phyloP scores from a whole-genome alignment of 805 yeast genomes.

The Wickerhamomyces silvicola region DNA sequence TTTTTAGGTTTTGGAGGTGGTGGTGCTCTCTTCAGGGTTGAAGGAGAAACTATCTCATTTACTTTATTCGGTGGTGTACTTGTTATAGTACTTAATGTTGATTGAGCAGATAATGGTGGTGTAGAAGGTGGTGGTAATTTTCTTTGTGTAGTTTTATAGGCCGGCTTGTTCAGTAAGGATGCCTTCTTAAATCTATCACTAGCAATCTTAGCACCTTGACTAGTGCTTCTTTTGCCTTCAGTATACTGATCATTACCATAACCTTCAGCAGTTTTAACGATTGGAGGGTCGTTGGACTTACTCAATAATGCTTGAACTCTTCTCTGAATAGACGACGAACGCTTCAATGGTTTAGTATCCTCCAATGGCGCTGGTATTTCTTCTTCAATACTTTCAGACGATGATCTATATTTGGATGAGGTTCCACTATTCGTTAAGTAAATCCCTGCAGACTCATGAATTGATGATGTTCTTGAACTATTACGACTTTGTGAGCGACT shows the following conservation, averaged over 20 bases:
- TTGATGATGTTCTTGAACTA: constrained; percentile 23
- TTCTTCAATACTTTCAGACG: constrained; percentile 21
- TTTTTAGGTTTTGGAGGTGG: constrained; percentile 65
- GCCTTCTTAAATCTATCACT: constrained; percentile 25
- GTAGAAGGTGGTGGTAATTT: constrained; percentile 11
- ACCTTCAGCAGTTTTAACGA: constrained; percentile 64
- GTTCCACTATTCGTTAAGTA: constrained; percentile 10
- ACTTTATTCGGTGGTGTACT: constrained; percentile 9
- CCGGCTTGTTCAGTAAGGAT: constrained; percentile 9
- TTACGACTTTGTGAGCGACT: constrained; percentile 20
- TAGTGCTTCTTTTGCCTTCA: constrained; percentile 22
- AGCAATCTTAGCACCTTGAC: constrained; percentile 6
- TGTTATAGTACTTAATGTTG: constrained; percentile 22
- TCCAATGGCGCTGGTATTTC: constrained; percentile 9
- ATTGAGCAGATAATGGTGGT: constrained; percentile 22
- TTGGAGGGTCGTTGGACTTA: constrained; percentile 37
- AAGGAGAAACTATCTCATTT: constrained; percentile 6
- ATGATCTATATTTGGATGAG: constrained; percentile 11
- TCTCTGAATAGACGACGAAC: constrained; percentile 23
- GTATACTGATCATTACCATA: constrained; percentile 74
- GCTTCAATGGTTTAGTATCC: constrained; percentile 5
- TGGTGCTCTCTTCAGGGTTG: constrained; percentile 20
- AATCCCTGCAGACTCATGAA: constrained; percentile 18
- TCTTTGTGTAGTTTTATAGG: constrained; percentile 11
- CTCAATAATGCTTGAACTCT: constrained; percentile 21